phyloP scores from a whole-genome alignment of 2,329 filamentous ascomycete species.

The Hymenotorrendiella dingleyae region DNA sequence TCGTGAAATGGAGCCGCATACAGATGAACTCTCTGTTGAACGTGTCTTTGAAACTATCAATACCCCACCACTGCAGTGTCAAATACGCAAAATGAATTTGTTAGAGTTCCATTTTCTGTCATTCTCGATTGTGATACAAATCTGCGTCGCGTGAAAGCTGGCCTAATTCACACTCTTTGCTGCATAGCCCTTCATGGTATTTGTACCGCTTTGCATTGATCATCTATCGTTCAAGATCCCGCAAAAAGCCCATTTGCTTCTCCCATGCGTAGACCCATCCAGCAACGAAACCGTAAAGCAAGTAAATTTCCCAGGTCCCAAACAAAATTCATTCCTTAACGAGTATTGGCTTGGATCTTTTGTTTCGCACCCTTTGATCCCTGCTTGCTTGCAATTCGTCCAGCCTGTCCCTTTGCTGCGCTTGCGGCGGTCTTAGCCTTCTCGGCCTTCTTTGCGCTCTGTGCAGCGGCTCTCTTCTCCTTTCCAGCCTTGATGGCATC shows the following conservation, averaged over 20 bases:
- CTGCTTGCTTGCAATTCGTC: slow-evolving; percentile 91
- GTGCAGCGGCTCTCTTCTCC: slow-evolving; percentile 89
- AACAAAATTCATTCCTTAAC: slow-evolving; percentile 53
- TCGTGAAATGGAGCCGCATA: no score
- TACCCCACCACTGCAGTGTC: no score
- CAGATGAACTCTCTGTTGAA: no score
- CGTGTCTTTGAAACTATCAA: no score
- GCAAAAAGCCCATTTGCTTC: slow-evolving; percentile 28
- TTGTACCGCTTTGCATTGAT: slow-evolving; percentile 28
- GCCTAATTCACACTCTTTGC: no score
- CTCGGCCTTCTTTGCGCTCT: slow-evolving; percentile 95
- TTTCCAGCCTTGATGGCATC: slow-evolving; percentile 95
- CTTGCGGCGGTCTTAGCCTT: slow-evolving; percentile 87
- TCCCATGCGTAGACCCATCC: slow-evolving; percentile 25
- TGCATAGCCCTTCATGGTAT: no score
- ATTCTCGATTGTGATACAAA: no score
- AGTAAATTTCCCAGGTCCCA: slow-evolving; percentile 17
- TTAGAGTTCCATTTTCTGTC: no score
- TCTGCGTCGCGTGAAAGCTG: no score
- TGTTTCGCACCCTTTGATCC: slow-evolving; percentile 82
- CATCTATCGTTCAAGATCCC: slow-evolving; percentile 28
- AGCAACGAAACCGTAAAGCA: slow-evolving; percentile 22
- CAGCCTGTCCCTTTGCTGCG: slow-evolving; percentile 70
- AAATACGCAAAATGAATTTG: no score
- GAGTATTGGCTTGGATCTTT: slow-evolving; percentile 82